Evolutionary conservation across 2,329 filamentous ascomycete genomes (phyloP).

Genomic region (Colletotrichum viniferum): DNA sequence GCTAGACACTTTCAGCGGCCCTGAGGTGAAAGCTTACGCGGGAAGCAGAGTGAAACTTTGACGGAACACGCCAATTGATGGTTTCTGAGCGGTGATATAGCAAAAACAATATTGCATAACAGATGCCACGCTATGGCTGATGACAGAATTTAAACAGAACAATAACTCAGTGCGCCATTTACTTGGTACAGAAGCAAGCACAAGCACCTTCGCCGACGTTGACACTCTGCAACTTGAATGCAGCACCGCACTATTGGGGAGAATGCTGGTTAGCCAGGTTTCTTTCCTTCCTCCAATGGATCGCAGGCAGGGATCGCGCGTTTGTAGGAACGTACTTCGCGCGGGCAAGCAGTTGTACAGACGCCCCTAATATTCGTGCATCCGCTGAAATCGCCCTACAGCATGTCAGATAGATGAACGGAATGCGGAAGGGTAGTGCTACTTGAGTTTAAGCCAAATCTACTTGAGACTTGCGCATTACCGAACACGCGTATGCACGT

Average conservation of each 20-base stretch:
- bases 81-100: not conserved
- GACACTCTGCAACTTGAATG: not conserved
- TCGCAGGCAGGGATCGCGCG: fast-evolving
- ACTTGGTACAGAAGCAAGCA: not conserved
- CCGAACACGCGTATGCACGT: not conserved
- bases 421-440: not conserved
- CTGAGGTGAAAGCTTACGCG: not conserved
- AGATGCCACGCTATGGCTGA: not conserved
- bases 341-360: not conserved
- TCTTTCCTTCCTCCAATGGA: fast-evolving
- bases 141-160: not conserved
- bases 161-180: not conserved
- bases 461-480: not conserved
- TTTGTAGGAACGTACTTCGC: not conserved
- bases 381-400: not conserved
- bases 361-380: not conserved
- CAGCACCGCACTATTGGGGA: not conserved
- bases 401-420: fast-evolving
- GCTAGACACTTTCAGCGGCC: too few relatives aligned
- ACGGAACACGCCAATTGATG: not conserved
- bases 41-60: not conserved
- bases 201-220: not conserved
- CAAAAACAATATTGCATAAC: not conserved
- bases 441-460: not conserved
- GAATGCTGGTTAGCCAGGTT: not conserved